Conservation (phyloP, 75 land plant genomes). For the Ceratopteris richardii region DNA sequence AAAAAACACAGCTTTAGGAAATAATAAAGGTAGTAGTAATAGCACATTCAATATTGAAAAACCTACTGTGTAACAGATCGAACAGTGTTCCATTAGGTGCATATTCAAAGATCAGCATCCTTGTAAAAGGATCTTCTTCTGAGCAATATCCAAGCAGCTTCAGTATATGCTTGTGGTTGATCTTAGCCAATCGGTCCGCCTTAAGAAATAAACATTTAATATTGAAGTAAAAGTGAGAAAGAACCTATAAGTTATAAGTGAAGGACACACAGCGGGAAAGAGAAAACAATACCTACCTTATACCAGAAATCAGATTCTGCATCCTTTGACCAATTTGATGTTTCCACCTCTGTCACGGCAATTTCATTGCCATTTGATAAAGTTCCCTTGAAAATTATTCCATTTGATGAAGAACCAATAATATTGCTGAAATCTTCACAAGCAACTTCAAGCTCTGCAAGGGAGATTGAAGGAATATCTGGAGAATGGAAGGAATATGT, state of each 20-base stretch:
- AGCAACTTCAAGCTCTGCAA: conserved; percentile 76
- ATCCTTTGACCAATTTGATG: background rate
- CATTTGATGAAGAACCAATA: conserved; percentile 74
- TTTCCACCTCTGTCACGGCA: conserved; percentile 48
- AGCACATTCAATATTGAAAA: no score
- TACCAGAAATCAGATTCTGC: background rate
- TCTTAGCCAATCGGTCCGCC: conserved; percentile 78
- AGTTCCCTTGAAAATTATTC: conserved; percentile 81
- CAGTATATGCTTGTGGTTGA: conserved; percentile 70
- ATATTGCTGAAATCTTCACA: conserved; percentile 99
- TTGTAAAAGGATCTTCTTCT: conserved; percentile 62
- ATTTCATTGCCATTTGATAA: conserved; percentile 71
- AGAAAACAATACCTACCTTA: no score
- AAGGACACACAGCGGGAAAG: no score
- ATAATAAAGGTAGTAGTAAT: no score
- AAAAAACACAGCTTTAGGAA: no score
- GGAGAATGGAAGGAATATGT: conserved; percentile 3
- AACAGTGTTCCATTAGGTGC: conserved; percentile 85
- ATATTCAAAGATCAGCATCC: conserved; percentile 91
- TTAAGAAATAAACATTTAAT: no score
- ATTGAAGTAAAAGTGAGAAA: no score
- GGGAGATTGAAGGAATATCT: conserved; percentile 29
- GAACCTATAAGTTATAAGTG: no score
- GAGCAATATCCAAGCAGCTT: conserved; percentile 74
- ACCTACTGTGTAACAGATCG: conserved; percentile 90